Base-by-base conservation (phyloP, 441 rosid genomes). In the Gossypium davidsonii region DNA sequence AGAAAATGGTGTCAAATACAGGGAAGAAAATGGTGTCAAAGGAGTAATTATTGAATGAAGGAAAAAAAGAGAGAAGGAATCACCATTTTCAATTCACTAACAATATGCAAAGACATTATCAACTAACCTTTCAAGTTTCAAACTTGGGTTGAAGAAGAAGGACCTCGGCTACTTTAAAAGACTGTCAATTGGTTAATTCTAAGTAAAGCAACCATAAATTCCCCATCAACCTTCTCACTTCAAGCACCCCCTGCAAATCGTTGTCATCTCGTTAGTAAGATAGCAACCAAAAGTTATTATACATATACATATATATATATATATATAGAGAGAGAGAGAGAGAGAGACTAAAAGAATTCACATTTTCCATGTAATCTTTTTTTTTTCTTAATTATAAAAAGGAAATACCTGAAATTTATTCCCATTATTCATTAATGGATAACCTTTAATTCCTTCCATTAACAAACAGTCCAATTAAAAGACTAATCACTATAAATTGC, bases 51-150 rank as follows among this genome's bases (percentile, higher is more conserved):
- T 56, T 23, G 3, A 15, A 42, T 11, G 63, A 55, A 23, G 66
- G 21, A 61, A 46, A 72, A 48, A 6, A 17, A 28, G 10, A 42
- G 2, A 12, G 17, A 8, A 44, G 31, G 48, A 1, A 21, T 21
- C 10, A 5, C 46, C 46, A 46, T 15, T 58, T 39, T 59, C 67
- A 44, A 4, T 9, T 59, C 56, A 59, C 26, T 44, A 58, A 44
- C 8, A 42, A 14, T 12, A 58, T 2, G 11, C 17, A 48, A 46
- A 25, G 11, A 61, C 51, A 72, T 61, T 28, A 61, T 61, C 20
- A 28, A 61, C 69, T 12, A 61, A 72, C 60, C 75, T 72, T 8
- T 39, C 48, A 61, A 59, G 64, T 59, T 59, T 26, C 18, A 12
- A 72, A 34, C 60, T 72, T 15, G 57, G 28, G 57, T 26, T 60